A percentile compares a stretch with the other conserved stretches of the same genome.
phyloP scores from a whole-genome alignment of 352 stramenopile species.

The Globisporangium camurandrum region DNA sequence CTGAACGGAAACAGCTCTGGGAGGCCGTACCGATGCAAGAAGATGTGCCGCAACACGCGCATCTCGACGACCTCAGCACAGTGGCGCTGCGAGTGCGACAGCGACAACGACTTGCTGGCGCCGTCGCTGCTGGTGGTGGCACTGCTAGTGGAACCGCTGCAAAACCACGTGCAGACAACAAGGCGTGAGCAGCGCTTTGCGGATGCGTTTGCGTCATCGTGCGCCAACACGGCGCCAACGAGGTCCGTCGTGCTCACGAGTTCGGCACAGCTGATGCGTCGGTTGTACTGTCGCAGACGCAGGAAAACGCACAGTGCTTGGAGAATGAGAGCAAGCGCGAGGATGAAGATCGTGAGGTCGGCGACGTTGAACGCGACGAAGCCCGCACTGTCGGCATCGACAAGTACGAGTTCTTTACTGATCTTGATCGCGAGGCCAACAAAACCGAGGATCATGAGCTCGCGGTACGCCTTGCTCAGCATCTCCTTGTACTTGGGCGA shows the following conservation, averaged over 20 bases:
- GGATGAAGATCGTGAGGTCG: constrained; percentile 48
- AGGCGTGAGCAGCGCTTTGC: constrained; percentile 1
- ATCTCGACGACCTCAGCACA: constrained; percentile 20
- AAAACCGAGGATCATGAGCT: constrained; percentile 55
- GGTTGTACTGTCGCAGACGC: constrained; percentile 29
- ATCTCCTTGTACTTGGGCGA: constrained; percentile 68
- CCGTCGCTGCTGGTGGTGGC: background rate
- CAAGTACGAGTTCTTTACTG: constrained; percentile 25
- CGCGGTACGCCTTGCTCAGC: constrained; percentile 48
- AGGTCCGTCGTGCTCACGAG: constrained; percentile 39
- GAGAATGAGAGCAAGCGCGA: constrained; percentile 42
- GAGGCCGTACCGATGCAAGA: constrained; percentile 31
- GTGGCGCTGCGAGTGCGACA: too few species aligned
- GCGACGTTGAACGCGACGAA: constrained; percentile 48
- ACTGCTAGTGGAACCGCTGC: background rate
- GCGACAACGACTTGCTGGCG: background rate
- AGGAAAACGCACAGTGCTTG: constrained; percentile 44
- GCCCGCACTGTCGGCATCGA: constrained; percentile 20
- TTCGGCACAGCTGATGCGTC: constrained; percentile 26
- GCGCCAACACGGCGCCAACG: constrained; percentile 12
- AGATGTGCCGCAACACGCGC: constrained; percentile 37
- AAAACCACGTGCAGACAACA: too few species aligned
- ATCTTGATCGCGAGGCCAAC: constrained; percentile 51
- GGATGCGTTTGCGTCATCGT: background rate
- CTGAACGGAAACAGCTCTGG: constrained; percentile 57